phyloP scores from a whole-genome alignment of 495 filamentous ascomycete species.

The Clohesyomyces aquaticus region DNA sequence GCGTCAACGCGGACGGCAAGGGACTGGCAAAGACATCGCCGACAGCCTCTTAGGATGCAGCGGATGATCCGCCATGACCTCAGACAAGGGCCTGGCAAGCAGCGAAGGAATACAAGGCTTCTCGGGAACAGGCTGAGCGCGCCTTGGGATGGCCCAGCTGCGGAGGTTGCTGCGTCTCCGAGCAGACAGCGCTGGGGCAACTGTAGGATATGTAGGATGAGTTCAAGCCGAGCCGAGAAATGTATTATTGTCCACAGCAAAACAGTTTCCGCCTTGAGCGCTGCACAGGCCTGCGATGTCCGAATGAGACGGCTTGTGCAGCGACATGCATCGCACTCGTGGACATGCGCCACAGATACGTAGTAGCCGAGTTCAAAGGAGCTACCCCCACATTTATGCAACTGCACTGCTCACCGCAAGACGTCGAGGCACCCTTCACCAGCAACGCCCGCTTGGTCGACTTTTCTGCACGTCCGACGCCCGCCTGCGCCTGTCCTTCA shows the following conservation, averaged over 20 bases:
- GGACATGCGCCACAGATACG: background rate
- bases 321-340: background rate
- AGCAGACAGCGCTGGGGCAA: background rate
- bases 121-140: no score
- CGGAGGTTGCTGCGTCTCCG: no score
- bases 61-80: background rate
- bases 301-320: background rate
- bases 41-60: no score
- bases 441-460: background rate
- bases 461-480: background rate
- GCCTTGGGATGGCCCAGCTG: no score
- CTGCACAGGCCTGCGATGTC: background rate
- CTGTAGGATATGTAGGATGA: background rate
- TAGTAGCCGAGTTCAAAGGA: constrained; percentile 22
- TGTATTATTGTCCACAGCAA: background rate
- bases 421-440: background rate
- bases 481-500: background rate
- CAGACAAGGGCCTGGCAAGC: no score
- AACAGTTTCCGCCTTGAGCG: background rate
- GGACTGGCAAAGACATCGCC: no score
- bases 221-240: background rate
- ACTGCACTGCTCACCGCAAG: constrained; percentile 25
- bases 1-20: no score
- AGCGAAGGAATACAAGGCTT: no score
- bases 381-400: constrained; percentile 19